These are phyloP conservation scores for Penicillium sp. DNA, from an alignment of 2,329 filamentous ascomycete species.

Conservation along the genomic window DNA sequence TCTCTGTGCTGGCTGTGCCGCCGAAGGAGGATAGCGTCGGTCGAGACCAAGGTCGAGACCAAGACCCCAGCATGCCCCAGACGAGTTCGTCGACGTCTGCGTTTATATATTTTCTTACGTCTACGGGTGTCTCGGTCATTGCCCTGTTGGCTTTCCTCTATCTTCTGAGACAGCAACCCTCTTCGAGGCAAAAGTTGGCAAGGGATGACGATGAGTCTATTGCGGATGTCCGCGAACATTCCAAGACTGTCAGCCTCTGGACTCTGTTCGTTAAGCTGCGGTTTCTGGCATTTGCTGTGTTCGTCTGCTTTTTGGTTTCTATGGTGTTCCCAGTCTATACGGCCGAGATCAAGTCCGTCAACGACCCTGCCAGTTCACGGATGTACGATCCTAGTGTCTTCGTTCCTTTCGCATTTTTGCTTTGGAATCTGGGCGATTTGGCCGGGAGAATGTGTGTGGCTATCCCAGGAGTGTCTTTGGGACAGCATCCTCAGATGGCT, in stretches of 20 bases:
- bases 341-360: constrained; percentile 58
- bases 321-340: constrained; percentile 98
- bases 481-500: constrained; percentile 62
- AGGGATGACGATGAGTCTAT: constrained; percentile 14
- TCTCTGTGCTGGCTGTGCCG: constrained; percentile 70
- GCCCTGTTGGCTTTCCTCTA: constrained; percentile 73
- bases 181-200: constrained; percentile 1
- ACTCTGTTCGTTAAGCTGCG: constrained; percentile 72
- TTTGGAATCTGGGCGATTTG: constrained; percentile 91
- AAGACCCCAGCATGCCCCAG: constrained; percentile 31
- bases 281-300: constrained; percentile 74
- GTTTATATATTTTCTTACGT: constrained; percentile 87
- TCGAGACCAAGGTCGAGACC: constrained; percentile 26
- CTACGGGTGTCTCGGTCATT: constrained; percentile 68
- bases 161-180: constrained; percentile 55
- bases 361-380: constrained; percentile 44
- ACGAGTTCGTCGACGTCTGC: constrained; percentile 66
- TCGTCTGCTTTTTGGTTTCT: constrained; percentile 75
- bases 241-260: constrained; percentile 57
- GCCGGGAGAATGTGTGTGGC: constrained; percentile 68
- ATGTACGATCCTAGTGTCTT: constrained; percentile 70
- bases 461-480: constrained; percentile 55
- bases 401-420: constrained; percentile 83
- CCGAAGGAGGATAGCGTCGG: constrained; percentile 35
- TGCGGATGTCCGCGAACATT: constrained; percentile 14